Evolutionary conservation across 1,284 basidiomycete species (phyloP).

Genomic region (Athelia psychrophila): DNA sequence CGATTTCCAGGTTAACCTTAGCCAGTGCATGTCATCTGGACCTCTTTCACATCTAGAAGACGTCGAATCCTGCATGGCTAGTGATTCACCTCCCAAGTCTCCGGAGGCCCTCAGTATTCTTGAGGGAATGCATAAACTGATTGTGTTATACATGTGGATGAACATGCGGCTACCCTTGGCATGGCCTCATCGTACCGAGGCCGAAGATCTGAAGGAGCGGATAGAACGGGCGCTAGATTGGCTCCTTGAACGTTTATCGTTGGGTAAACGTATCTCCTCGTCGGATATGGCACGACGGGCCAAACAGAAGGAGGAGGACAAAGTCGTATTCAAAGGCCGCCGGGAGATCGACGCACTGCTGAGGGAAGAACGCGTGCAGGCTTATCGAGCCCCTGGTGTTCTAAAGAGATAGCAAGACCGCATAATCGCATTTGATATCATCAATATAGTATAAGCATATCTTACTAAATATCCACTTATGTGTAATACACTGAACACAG

Average conservation of each 20-base stretch:
- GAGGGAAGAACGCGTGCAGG: not conserved
- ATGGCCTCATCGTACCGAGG: conserved; percentile 61
- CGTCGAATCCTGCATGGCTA: conserved; percentile 36
- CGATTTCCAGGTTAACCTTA: conserved; percentile 35
- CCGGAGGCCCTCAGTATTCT: conserved; percentile 35
- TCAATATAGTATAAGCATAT: no score
- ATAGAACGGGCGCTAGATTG: conserved; percentile 73
- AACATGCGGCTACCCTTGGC: conserved; percentile 73
- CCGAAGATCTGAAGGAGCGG: conserved; percentile 55
- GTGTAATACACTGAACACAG: no score
- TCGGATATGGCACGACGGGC: not conserved
- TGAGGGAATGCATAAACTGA: conserved; percentile 80
- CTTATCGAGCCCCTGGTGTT: not conserved
- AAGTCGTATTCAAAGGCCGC: not conserved
- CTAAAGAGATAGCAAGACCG: not conserved
- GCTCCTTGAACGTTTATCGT: conserved; percentile 44
- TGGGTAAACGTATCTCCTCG: not conserved
- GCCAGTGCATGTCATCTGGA: conserved; percentile 26
- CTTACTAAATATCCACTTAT: no score
- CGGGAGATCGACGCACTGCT: not conserved
- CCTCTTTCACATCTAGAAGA: conserved; percentile 41
- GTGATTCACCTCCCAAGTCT: conserved; percentile 1
- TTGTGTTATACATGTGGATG: conserved; percentile 89
- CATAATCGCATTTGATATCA: not conserved
- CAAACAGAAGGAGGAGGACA: not conserved